Evolutionary conservation across 768 basidiomycete species (phyloP).

Genomic region (Royoungia palumana): DNA sequence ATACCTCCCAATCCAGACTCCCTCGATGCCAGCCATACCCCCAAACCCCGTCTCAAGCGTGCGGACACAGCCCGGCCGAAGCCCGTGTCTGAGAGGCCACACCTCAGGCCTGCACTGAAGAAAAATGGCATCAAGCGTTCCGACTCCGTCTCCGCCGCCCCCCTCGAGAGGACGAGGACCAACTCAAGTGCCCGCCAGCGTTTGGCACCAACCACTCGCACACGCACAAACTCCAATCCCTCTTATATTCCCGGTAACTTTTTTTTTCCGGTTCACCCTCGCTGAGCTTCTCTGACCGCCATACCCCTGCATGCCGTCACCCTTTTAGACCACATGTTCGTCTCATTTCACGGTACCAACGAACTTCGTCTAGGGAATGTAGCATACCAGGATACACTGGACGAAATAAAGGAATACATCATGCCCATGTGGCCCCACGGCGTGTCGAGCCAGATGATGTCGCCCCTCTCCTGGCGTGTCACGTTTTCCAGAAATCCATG

Average conservation of each 20-base stretch:
- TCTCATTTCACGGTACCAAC: constrained; percentile 63
- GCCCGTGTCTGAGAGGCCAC: constrained; percentile 30
- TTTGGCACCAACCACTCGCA: constrained; percentile 31
- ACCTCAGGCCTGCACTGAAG: constrained; percentile 59
- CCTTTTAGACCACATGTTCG: constrained; percentile 63
- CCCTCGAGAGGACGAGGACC: constrained; percentile 41
- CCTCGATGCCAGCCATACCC: constrained; percentile 14
- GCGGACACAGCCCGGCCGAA: constrained; percentile 28
- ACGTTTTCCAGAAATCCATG: constrained; percentile 67
- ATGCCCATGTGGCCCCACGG: constrained; percentile 70
- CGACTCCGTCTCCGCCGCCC: constrained; percentile 21
- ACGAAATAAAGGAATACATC: constrained; percentile 55
- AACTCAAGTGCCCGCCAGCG: constrained; percentile 37
- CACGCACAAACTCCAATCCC: constrained; percentile 36
- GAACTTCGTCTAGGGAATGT: constrained; percentile 52
- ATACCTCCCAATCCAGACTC: constrained; percentile 24
- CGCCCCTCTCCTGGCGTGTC: constrained; percentile 51
- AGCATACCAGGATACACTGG: constrained; percentile 50
- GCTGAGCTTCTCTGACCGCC: constrained; percentile 20
- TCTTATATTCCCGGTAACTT: constrained; percentile 30
- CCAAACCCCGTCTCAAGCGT: constrained; percentile 36
- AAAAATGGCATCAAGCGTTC: constrained; percentile 35
- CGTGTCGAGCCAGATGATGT: constrained; percentile 40
- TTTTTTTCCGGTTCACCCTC: constrained; percentile 1
- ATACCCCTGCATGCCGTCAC: constrained; percentile 21